Evolutionary conservation across 371 early-diverging fungal species (phyloP).

Genomic region (Umbelopsis sp.): DNA sequence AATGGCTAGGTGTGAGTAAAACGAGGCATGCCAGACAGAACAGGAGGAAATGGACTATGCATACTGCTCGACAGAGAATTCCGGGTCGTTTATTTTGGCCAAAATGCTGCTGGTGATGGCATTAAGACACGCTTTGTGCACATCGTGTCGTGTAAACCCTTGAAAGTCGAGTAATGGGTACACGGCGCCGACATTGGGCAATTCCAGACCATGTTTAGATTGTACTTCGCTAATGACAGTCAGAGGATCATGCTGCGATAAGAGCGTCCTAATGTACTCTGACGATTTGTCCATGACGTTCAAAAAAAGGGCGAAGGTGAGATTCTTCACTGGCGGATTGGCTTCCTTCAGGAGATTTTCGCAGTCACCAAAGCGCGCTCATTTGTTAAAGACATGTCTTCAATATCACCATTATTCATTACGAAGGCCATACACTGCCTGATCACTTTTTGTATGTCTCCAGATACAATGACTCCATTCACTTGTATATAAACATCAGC

Average conservation of each 20-base stretch:
- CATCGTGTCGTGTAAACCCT: conserved; percentile 53
- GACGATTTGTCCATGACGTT: conserved; percentile 2
- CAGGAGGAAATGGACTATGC: background rate
- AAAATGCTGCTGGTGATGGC: conserved; percentile 54
- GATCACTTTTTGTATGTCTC: too few relatives aligned
- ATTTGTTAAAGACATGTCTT: too few relatives aligned
- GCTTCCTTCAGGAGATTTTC: background rate
- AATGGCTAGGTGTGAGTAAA: background rate
- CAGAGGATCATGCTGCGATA: conserved; percentile 43
- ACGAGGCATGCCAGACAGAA: background rate
- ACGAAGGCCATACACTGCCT: too few relatives aligned
- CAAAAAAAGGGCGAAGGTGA: background rate
- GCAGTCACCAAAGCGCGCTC: background rate
- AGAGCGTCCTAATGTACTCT: conserved; percentile 34
- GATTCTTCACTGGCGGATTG: too few relatives aligned
- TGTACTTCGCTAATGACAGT: conserved; percentile 46
- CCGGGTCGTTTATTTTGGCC: conserved; percentile 35
- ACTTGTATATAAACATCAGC: too few relatives aligned
- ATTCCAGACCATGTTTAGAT: conserved; percentile 39
- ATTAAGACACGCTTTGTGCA: conserved; percentile 60
- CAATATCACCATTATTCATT: too few relatives aligned
- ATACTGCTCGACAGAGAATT: conserved; percentile 55
- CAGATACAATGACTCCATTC: too few relatives aligned
- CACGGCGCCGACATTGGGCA: conserved; percentile 60
- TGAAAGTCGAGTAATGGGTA: conserved; percentile 66